Evolutionary conservation across 2,329 filamentous ascomycete genomes (phyloP), one percentile per base, ranked within the genome.

Genomic region (Remersonia thermophila): DNA sequence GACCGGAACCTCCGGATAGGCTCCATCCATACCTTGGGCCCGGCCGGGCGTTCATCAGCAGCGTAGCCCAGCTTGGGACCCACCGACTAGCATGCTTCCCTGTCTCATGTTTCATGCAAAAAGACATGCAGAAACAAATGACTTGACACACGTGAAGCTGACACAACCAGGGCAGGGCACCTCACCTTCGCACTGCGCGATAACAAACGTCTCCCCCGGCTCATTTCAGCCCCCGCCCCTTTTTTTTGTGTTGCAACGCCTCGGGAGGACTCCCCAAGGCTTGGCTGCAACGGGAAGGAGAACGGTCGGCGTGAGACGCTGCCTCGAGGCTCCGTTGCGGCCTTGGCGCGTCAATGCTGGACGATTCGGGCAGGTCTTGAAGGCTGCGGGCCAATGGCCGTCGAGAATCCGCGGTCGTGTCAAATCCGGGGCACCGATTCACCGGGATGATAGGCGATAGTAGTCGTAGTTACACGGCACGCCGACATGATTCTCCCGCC

Each of bases 341-440:
- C 14, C 42, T 46, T 38, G 41, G 44, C 44, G 14, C 5, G 3
- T 16, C 12, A 11, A 20, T 27, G 7, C 41, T 40, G 44, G 42
- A 42, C 46, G 39, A 43, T 46, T 47, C 36, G 35, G 43, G 47
- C 37, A 49, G 45, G 44, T 47, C 34, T 32, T 15, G 5, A 18
- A 10, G 10, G 12, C 9, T 2, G 11, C 2, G 17, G 33, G 34
- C 46, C 46, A 48, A 45, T 47, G 36, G 44, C 5, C 11, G 12
- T 31, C 5, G 25, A 23, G 11, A 14, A 20, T 36, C 39, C 42
- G 42, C 42, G 44, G 37, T 39, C 23, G 12, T 17, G 36, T 35
- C 40, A 32, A 26, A 30, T 32, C 17, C n/a, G 27, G 29, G 33
- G 11, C 30, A 34, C 37, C 33, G 31, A 34, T 20, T 17, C 17